phyloP scores from a whole-genome alignment of 768 basidiomycete species.

The Melanogaster broomeanus region DNA sequence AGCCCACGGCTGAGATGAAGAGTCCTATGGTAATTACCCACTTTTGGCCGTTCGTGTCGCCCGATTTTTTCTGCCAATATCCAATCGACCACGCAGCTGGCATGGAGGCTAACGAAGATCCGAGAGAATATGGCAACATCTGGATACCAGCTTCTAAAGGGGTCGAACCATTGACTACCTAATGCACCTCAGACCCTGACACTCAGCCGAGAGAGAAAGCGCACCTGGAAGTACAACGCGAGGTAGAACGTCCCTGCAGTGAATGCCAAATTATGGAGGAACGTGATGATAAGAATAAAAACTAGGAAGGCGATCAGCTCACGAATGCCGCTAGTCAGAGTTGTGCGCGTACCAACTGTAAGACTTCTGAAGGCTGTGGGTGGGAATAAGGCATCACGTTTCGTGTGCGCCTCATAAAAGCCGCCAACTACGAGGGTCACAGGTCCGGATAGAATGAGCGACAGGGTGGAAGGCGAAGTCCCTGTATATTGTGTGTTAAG shows the following conservation, averaged over 20 bases:
- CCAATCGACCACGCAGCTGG: constrained; percentile 84
- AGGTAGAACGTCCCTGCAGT: constrained; percentile 87
- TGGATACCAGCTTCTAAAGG: constrained; percentile 73
- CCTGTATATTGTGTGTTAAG: constrained; percentile 45
- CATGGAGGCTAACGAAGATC: constrained; percentile 82
- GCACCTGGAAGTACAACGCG: constrained; percentile 79
- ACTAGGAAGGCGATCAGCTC: constrained; percentile 40
- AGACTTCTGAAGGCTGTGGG: constrained; percentile 57
- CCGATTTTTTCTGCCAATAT: constrained; percentile 57
- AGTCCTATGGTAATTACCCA: constrained; percentile 64
- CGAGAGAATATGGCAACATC: constrained; percentile 82
- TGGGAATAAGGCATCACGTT: constrained; percentile 73
- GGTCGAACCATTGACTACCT: constrained; percentile 73
- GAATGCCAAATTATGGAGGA: constrained; percentile 83
- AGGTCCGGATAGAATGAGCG: constrained; percentile 58
- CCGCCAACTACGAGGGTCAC: constrained; percentile 57
- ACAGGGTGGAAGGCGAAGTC: constrained; percentile 60
- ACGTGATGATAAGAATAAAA: constrained; percentile 64
- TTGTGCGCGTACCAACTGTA: constrained; percentile 52
- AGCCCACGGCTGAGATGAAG: constrained; percentile 65
- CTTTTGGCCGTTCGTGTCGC: constrained; percentile 66
- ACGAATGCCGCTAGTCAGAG: constrained; percentile 7
- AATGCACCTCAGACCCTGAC: constrained; percentile 1
- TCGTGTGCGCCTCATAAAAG: constrained; percentile 67
- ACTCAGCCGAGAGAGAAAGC: constrained; percentile 12